Conservation (phyloP, 768 basidiomycete species). For the Termitomyces eurrhizus region DNA sequence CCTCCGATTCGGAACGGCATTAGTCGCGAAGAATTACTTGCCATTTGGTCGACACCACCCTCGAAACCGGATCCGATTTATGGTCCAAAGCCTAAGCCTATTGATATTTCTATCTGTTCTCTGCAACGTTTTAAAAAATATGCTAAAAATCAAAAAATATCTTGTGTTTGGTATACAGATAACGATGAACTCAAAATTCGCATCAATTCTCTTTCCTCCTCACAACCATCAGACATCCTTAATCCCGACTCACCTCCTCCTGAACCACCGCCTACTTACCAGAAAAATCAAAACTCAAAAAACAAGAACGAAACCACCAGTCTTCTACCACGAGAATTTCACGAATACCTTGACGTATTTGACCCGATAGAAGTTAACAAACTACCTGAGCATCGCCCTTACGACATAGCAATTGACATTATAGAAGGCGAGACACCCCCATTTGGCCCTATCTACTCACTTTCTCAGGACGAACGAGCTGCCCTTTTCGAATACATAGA, state of each 20-base stretch:
- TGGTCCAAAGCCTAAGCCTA: background rate
- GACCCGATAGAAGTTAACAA: conserved; percentile 18
- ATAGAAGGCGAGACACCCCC: conserved; percentile 20
- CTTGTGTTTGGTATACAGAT: conserved; percentile 4
- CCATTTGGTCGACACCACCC: no score
- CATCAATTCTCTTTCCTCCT: background rate
- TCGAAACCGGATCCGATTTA: conserved; percentile 1
- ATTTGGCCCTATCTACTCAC: conserved; percentile 21
- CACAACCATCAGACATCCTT: no score
- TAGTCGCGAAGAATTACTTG: no score
- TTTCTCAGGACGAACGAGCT: conserved; percentile 20
- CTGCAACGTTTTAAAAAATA: conserved; percentile 19
- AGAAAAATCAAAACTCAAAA: no score
- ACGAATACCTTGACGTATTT: no score
- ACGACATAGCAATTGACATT: conserved; percentile 30
- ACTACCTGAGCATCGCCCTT: conserved; percentile 24
- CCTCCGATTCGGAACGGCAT: no score
- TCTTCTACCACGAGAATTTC: no score
- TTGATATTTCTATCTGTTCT: conserved; percentile 2
- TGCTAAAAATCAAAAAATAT: conserved; percentile 12
- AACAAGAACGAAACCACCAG: conserved; percentile 10
- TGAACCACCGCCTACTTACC: no score
- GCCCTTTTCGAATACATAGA: conserved; percentile 25
- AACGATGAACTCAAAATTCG: background rate
- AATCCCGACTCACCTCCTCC: no score